Conservation (phyloP, 192 early-diverging fungal genomes). For the Dissophora ornata region DNA sequence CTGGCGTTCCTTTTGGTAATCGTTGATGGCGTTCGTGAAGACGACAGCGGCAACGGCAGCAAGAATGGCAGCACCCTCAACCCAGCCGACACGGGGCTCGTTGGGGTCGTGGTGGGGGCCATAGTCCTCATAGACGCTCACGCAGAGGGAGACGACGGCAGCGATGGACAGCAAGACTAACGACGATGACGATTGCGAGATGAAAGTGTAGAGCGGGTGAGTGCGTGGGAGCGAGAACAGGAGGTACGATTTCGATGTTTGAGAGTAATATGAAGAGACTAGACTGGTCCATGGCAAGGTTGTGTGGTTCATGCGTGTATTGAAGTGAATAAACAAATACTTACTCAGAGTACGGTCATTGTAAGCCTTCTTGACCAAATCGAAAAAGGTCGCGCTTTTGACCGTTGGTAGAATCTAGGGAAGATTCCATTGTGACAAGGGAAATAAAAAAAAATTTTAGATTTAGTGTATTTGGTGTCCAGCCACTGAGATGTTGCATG, state of each 20-base stretch:
- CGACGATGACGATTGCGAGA: too few species aligned
- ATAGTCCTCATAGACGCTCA: conserved; percentile 88
- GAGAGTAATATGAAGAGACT: too few species aligned
- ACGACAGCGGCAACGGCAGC: conserved; percentile 89
- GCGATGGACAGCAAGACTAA: conserved; percentile 90
- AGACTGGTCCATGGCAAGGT: neutral
- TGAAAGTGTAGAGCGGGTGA: too few species aligned
- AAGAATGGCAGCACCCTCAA: conserved; percentile 84
- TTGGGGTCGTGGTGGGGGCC: conserved; percentile 69
- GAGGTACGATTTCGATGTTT: too few species aligned
- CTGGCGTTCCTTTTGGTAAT: conserved; percentile 90
- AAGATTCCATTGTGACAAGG: conserved; percentile 20
- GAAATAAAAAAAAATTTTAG: neutral
- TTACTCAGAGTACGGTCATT: conserved; percentile 78
- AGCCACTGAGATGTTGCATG: too few species aligned
- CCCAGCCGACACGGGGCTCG: conserved; percentile 83
- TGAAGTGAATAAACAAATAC: conserved; percentile 4
- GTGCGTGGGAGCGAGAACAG: too few species aligned
- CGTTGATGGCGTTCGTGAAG: conserved; percentile 90
- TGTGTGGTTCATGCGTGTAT: neutral
- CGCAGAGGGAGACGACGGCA: conserved; percentile 80
- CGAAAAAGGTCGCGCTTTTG: conserved; percentile 64
- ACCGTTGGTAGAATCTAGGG: conserved; percentile 66
- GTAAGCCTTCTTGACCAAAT: conserved; percentile 71
- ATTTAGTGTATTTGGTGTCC: neutral